Base-by-base conservation (phyloP, 495 filamentous ascomycete genomes). In the Cairneyella variabilis region DNA sequence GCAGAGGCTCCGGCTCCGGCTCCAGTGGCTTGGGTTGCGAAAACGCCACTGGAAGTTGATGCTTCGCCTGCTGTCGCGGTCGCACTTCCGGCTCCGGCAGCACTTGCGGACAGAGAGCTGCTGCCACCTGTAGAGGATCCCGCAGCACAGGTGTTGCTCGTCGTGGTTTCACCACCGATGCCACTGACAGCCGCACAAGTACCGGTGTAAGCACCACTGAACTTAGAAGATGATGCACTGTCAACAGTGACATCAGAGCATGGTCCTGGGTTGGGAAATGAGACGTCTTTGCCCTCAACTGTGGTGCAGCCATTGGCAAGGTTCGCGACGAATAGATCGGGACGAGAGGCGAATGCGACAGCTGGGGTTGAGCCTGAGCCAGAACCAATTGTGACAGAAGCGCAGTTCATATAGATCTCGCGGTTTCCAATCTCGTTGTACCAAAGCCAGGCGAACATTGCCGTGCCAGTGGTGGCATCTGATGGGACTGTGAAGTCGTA, bases 251-350 rank as follows among this genome's bases (percentile, higher is more conserved):
- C 32, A 37, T 59, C 64, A n/a, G n/a, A n/a, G n/a, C n/a, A n/a
- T 38, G 69, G 61, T 26, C 90, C 90, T 7, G 89, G 86, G 56
- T 90, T 68, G n/a, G 87, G 87, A 68, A 83, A 93, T 12, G 77
- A 67, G 26, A 84, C 76, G 41, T 89, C 65, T 37, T 49, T 36
- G 0, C 54, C 57, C 40, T 78, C 72, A 20, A 53, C 44, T 10
- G 80, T 84, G 8, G 46, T 58, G 48, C 74, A 78, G 16, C 57
- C 57, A 48, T 70, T 71, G 34, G 40, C 63, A 3, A 61, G 45
- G 36, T 83, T 76, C n/a, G 64, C 83, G 37, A 78, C 59, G 61
- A 83, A 83, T 46, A 87, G 65, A 37, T 72, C 49, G 7, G 85
- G 84, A 14, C 83, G 76, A 25, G 63, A 40, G 17, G 65, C 66